phyloP scores from a whole-genome alignment of 73 alveolate species.

The Stentor coeruleus region DNA sequence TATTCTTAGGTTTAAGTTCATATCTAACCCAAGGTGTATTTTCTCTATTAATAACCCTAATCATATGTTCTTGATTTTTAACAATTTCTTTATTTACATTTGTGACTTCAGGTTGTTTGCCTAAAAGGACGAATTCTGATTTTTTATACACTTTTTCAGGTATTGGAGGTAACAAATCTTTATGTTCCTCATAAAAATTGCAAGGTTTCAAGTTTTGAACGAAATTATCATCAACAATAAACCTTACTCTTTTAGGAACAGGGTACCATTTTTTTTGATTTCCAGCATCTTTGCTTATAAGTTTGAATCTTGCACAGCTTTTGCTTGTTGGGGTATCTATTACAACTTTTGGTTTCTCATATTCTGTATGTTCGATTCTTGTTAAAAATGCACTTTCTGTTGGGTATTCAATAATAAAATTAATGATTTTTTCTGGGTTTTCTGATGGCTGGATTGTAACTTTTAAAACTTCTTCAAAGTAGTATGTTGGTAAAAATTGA shows the following conservation, averaged over 20 bases:
- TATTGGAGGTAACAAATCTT: constrained; percentile 6
- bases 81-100: background rate
- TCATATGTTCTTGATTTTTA: constrained; percentile 3
- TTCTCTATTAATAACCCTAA: constrained; percentile 21
- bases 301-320: background rate
- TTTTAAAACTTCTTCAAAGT: background rate
- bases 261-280: constrained; percentile 16
- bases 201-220: constrained; percentile 25
- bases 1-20: background rate
- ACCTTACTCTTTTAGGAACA: constrained; percentile 19
- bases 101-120: background rate
- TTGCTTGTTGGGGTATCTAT: background rate
- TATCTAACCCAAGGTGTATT: constrained; percentile 26
- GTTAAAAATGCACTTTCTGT: background rate
- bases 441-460: background rate
- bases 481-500: background rate
- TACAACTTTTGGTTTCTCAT: background rate
- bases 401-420: background rate
- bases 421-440: background rate
- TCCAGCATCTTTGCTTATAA: background rate
- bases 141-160: background rate
- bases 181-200: constrained; percentile 31
- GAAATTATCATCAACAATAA: constrained; percentile 20
- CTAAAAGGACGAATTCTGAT: background rate
- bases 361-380: background rate